A percentile compares a stretch with the other conserved stretches of the same genome.
phyloP scores from a whole-genome alignment of 1,284 basidiomycete genomes.

The Puccinia polysora region DNA sequence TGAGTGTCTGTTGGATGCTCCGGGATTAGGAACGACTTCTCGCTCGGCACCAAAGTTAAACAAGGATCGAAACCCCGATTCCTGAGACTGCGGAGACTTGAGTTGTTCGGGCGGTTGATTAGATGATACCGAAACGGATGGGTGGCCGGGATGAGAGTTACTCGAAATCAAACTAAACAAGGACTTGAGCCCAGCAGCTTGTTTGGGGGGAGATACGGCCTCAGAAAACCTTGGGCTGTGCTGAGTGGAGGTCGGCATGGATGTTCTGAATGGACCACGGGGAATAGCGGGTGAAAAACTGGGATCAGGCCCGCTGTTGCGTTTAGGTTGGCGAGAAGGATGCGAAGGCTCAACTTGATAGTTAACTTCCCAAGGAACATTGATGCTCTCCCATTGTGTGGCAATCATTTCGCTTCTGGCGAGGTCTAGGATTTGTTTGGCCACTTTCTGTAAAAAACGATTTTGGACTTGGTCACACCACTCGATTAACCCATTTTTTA shows the following conservation, averaged over 20 bases:
- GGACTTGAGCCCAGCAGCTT: conserved; percentile 26
- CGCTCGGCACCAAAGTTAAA: conserved; percentile 30
- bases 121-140: neutral
- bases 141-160: neutral
- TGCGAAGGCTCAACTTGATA: neutral
- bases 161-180: conserved; percentile 26
- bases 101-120: conserved; percentile 2
- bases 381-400: conserved; percentile 40
- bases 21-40: neutral
- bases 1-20: neutral
- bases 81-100: neutral
- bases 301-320: neutral
- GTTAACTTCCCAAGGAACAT: conserved; percentile 24
- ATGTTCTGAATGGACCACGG: neutral
- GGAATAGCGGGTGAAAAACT: neutral
- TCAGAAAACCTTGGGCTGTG: neutral
- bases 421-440: conserved; percentile 25
- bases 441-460: conserved; percentile 26
- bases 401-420: conserved; percentile 30
- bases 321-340: neutral
- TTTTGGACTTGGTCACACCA: conserved; percentile 33
- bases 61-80: conserved; percentile 33
- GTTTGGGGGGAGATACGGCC: conserved; percentile 3
- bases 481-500: conserved; percentile 16
- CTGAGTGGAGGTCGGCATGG: neutral